These are phyloP conservation scores for Cocos nucifera DNA, from an alignment of 176 grass and related monocot genomes.

Conservation along the genomic window DNA sequence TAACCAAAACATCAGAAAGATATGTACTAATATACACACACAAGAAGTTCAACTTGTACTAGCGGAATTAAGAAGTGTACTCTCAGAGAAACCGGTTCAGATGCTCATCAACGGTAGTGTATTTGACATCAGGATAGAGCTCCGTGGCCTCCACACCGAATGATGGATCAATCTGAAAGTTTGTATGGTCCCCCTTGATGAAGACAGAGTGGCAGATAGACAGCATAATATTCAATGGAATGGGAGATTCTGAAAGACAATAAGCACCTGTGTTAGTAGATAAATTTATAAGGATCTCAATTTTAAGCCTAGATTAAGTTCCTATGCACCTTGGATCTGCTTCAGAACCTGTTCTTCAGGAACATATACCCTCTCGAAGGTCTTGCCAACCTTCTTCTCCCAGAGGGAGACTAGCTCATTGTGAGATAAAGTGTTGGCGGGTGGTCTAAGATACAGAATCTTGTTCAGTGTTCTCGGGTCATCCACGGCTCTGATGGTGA, in stretches of 20 bases:
- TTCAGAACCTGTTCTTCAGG: neutral
- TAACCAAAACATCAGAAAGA: too few species aligned
- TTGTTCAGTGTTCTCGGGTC: neutral
- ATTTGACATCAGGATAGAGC: slow-evolving; percentile 1
- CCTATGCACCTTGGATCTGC: neutral
- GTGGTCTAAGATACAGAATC: neutral
- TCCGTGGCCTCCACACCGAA: neutral
- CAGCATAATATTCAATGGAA: neutral
- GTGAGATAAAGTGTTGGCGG: neutral
- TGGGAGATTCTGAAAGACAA: neutral
- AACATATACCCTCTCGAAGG: neutral
- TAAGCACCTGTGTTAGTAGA: too few species aligned
- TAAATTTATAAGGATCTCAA: too few species aligned
- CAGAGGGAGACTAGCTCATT: neutral
- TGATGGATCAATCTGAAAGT: neutral
- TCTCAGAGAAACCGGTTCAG: neutral
- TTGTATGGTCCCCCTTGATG: neutral
- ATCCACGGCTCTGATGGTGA: neutral
- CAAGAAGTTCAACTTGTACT: too few species aligned
- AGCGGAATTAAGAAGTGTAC: neutral
- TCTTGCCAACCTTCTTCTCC: neutral
- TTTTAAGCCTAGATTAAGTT: too few species aligned
- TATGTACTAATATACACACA: too few species aligned
- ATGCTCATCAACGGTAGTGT: neutral
- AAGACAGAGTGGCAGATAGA: neutral